Evolutionary conservation across 2,329 filamentous ascomycete genomes (phyloP).

Genomic region (Monilinia fructicola): DNA sequence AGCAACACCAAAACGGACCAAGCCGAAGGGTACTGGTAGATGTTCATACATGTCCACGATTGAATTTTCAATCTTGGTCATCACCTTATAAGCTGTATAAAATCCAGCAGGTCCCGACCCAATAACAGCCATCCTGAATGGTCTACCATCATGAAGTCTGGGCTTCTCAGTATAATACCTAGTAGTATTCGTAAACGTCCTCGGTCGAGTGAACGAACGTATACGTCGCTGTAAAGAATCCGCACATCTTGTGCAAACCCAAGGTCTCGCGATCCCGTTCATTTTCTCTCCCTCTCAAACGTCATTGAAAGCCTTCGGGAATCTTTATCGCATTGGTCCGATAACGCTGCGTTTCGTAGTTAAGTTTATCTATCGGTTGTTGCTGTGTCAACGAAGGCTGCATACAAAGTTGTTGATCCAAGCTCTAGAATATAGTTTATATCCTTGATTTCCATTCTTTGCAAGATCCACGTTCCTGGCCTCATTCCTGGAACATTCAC

Average conservation of each 20-base stretch:
- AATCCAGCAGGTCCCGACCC: slow-evolving; percentile 95
- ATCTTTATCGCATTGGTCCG: slow-evolving; percentile 27
- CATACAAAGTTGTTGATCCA: slow-evolving; percentile 18
- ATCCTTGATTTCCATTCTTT: slow-evolving; percentile 29
- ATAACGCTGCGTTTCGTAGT: slow-evolving; percentile 20
- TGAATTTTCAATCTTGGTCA: slow-evolving; percentile 70
- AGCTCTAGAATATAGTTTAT: slow-evolving; percentile 16
- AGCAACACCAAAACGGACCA: slow-evolving; percentile 94
- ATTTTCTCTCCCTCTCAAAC: slow-evolving; percentile 29
- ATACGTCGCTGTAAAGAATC: slow-evolving; percentile 23
- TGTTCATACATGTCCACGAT: slow-evolving; percentile 95
- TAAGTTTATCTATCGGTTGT: slow-evolving; percentile 29
- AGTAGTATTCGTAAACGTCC: neutral
- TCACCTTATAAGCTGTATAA: slow-evolving; percentile 84
- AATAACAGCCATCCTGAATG: slow-evolving; percentile 80
- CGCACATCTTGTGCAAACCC: slow-evolving; percentile 37
- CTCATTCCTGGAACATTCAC: slow-evolving; percentile 25
- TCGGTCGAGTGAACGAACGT: slow-evolving; percentile 7
- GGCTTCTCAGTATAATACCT: slow-evolving; percentile 34
- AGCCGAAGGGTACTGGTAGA: slow-evolving; percentile 85
- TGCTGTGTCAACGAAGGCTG: slow-evolving; percentile 40
- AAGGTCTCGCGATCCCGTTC: slow-evolving; percentile 29
- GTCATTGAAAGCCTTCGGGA: slow-evolving; percentile 28
- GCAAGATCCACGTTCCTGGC: slow-evolving; percentile 30
- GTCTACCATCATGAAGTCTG: slow-evolving; percentile 42